A percentile compares a stretch with the other conserved stretches of the same genome.
Conservation (phyloP, 495 filamentous ascomycete species). For the Aspergillus avenaceus region DNA sequence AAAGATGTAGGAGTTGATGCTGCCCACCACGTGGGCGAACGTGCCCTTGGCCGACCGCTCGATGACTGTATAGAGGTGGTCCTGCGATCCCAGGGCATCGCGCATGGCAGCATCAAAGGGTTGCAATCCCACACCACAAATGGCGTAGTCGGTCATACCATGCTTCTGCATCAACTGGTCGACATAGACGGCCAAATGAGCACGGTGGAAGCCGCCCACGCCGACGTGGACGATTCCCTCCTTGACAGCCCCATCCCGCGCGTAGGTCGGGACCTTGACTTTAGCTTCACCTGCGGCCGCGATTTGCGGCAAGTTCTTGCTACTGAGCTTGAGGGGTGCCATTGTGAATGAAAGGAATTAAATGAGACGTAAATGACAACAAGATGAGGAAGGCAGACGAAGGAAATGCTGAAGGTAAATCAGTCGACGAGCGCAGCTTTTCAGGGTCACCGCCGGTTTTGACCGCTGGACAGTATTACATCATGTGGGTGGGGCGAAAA, state of each 20-base stretch:
- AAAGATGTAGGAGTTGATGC: slow-evolving; percentile 47
- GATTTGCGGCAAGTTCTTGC: slow-evolving; percentile 36
- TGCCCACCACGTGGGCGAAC: slow-evolving; percentile 40
- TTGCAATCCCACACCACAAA: slow-evolving; percentile 44
- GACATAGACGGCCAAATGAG: slow-evolving; percentile 46
- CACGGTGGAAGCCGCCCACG: slow-evolving; percentile 47
- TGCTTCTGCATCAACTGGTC: slow-evolving; percentile 45
- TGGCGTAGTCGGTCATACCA: slow-evolving; percentile 38
- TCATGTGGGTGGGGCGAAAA: slow-evolving; percentile 10
- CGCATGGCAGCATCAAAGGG: slow-evolving; percentile 44
- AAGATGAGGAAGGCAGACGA: not conserved
- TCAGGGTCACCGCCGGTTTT: slow-evolving; percentile 19
- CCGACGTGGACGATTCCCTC: slow-evolving; percentile 48
- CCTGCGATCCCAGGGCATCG: slow-evolving; percentile 39
- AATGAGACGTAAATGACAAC: not conserved
- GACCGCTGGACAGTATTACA: slow-evolving; percentile 17
- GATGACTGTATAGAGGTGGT: slow-evolving; percentile 45
- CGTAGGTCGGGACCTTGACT: slow-evolving; percentile 33
- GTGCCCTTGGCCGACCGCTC: slow-evolving; percentile 45
- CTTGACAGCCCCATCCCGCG: slow-evolving; percentile 37
- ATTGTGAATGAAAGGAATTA: slow-evolving; percentile 20
- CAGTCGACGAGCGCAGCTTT: not conserved
- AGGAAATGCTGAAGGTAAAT: not conserved
- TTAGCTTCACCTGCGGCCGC: slow-evolving; percentile 19
- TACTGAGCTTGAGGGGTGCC: slow-evolving; percentile 39